A percentile compares a stretch with the other conserved stretches of the same genome.
phyloP scores from a whole-genome alignment of 2,329 filamentous ascomycete genomes.

The Cladosporium sp. region DNA sequence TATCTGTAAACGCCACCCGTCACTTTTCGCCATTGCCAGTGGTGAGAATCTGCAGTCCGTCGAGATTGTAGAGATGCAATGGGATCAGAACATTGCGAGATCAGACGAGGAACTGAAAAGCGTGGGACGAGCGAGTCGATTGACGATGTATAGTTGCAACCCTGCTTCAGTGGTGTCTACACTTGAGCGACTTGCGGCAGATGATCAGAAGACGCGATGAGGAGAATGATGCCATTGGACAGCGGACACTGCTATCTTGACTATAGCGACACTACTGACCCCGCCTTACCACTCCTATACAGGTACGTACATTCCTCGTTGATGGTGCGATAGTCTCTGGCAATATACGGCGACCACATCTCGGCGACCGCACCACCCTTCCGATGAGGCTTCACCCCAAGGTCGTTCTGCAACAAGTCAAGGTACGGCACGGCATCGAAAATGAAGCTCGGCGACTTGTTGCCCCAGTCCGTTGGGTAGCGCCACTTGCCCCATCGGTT shows the following conservation, averaged over 20 bases:
- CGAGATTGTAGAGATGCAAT: background rate
- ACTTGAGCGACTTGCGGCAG: background rate
- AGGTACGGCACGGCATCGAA: conserved; percentile 77
- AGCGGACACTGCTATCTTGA: background rate
- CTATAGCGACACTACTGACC: background rate
- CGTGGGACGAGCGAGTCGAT: background rate
- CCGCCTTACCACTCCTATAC: background rate
- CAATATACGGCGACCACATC: conserved; percentile 17
- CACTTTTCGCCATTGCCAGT: background rate
- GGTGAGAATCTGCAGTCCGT: background rate
- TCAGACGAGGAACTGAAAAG: background rate
- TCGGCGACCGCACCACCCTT: conserved; percentile 44
- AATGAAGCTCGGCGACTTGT: conserved; percentile 66
- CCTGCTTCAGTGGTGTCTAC: background rate
- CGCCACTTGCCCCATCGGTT: conserved; percentile 71
- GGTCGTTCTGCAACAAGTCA: conserved; percentile 66
- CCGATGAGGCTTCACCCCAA: conserved; percentile 60
- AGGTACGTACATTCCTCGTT: conserved; percentile 15
- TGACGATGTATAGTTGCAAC: background rate
- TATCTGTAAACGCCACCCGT: background rate
- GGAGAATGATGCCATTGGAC: background rate
- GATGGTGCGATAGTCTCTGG: conserved; percentile 12
- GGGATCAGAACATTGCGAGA: background rate
- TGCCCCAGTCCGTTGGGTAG: conserved; percentile 67
- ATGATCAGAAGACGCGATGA: background rate